Conservation (phyloP, 1,284 basidiomycete species). For the Fomes fomentarius region DNA sequence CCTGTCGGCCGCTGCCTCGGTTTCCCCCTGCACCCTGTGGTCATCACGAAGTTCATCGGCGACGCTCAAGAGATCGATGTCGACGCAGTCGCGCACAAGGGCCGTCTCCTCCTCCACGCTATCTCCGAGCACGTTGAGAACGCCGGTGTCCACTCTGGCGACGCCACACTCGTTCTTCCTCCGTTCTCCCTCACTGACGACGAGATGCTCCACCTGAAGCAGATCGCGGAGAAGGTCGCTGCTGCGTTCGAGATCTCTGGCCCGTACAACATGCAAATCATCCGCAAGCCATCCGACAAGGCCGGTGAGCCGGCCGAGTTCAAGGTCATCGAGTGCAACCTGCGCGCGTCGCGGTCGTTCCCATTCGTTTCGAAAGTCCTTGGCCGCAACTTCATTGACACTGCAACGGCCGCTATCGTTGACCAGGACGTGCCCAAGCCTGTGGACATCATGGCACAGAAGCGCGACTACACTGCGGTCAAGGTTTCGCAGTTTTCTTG, state of each 20-base stretch:
- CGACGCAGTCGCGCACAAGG: conserved; percentile 95
- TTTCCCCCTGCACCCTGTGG: conserved; percentile 98
- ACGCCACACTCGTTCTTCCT: conserved; percentile 97
- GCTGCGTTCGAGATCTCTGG: conserved; percentile 95
- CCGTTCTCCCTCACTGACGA: conserved; percentile 81
- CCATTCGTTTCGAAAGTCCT: conserved; percentile 99
- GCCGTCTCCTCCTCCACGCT: conserved; percentile 93
- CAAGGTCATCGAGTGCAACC: conserved; percentile 99
- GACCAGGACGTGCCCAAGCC: conserved; percentile 90
- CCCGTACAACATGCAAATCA: conserved; percentile 99
- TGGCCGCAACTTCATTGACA: conserved; percentile 96
- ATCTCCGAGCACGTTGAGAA: conserved; percentile 99
- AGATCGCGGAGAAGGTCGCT: conserved; percentile 94
- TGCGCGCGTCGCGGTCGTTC: conserved; percentile 97
- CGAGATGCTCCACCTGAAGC: conserved; percentile 90
- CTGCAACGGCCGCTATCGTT: conserved; percentile 92
- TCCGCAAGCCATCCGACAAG: conserved; percentile 75
- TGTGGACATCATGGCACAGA: conserved; percentile 90
- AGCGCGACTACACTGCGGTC: conserved; percentile 93
- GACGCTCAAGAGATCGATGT: conserved; percentile 98
- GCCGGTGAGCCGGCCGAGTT: conserved; percentile 68
- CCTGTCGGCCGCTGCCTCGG: conserved; percentile 91
- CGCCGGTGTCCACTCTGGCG: conserved; percentile 98
- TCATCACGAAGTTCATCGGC: conserved; percentile 99
- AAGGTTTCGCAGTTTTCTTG: conserved; percentile 99